Base-by-base conservation (phyloP, 176 grass and related monocot genomes). In the Ensete glaucum region DNA sequence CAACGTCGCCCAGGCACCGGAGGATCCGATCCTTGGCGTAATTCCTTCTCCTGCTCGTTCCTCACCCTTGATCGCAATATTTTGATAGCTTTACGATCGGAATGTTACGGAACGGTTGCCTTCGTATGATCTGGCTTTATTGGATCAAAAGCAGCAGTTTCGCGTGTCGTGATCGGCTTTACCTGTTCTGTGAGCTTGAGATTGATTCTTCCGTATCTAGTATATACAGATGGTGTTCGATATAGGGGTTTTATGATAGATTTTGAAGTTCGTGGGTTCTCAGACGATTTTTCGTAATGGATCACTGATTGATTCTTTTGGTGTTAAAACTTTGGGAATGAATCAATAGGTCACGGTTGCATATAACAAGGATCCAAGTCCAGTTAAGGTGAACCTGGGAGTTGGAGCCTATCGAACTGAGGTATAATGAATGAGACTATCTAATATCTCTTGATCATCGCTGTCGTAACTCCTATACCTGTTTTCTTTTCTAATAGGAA, bases 361-460 rank as follows among this genome's bases (percentile, higher is more conserved):
- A 51, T 99, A 72, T 87, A 99, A 99, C 88, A 99, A 99, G 80
- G 95, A 99, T 80, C 84, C 90, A 69, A 99, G 86, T 79, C 86
- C 95, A 9, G 50, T 74, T 11, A 99, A 99, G 86, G 82, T 99
- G 34, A 99, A 94, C 79, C 88, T 99, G 66, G 95, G 95, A 53
- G 95, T 99, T 64, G 95, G 95, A 67, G 95, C 95, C 50, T 99
- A 99, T 73, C 81, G 95, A 83, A 99, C 95, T 57, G 95, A 99
- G 90, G 95, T 94, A 72, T 77, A 29, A 74, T 54, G 11, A 29
- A 11, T 78, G 78, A 69, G 73, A 57, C 73, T 11, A 25, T 73
- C 8, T 6, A 16, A 20, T 69, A 78, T 8, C 6, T 25, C 2
- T 26, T 12, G 52, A 4, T 62, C 27, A 9, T 13, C 13, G 58